phyloP scores from a whole-genome alignment of 139 green algal genomes.

The Chlamydomonas sp. region DNA sequence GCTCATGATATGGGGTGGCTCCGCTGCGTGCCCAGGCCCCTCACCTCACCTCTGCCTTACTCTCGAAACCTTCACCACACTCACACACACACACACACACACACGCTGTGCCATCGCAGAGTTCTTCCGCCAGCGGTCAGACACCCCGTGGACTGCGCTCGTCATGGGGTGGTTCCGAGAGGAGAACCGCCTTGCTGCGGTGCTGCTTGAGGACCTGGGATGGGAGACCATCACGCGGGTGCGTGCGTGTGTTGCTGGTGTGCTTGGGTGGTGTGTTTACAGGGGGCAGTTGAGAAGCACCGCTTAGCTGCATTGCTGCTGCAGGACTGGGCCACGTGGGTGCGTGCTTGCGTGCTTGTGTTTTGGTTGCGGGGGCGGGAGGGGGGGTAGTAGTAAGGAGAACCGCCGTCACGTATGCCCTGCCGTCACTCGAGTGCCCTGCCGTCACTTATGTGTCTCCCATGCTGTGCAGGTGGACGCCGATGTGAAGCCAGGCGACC shows the following conservation, averaged over 20 bases:
- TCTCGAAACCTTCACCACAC: background rate
- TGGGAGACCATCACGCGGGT: background rate
- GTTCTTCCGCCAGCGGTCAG: slow-evolving; percentile 47
- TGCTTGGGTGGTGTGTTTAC: too few relatives aligned
- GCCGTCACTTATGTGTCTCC: background rate
- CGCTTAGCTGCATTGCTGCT: too few relatives aligned
- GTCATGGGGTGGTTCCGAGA: slow-evolving; percentile 59
- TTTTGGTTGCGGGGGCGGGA: too few relatives aligned
- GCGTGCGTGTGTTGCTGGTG: background rate
- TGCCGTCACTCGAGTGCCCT: too few relatives aligned
- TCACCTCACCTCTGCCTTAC: too few relatives aligned
- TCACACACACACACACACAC: background rate
- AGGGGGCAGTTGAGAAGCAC: too few relatives aligned
- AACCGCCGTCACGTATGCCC: too few relatives aligned
- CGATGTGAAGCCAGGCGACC: slow-evolving; percentile 30
- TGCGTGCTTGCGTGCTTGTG: too few relatives aligned
- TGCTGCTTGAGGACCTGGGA: slow-evolving; percentile 57
- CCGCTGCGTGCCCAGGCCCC: too few relatives aligned
- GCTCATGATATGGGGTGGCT: too few relatives aligned
- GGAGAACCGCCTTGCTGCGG: slow-evolving; percentile 44
- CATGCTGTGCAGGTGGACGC: background rate
- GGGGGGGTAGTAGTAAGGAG: too few relatives aligned
- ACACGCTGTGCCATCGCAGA: slow-evolving; percentile 22
- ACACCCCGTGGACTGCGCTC: slow-evolving; percentile 30
- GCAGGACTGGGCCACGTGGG: too few relatives aligned